Conservation (phyloP, 805 yeast genomes). For the Ogataea saltuana region DNA sequence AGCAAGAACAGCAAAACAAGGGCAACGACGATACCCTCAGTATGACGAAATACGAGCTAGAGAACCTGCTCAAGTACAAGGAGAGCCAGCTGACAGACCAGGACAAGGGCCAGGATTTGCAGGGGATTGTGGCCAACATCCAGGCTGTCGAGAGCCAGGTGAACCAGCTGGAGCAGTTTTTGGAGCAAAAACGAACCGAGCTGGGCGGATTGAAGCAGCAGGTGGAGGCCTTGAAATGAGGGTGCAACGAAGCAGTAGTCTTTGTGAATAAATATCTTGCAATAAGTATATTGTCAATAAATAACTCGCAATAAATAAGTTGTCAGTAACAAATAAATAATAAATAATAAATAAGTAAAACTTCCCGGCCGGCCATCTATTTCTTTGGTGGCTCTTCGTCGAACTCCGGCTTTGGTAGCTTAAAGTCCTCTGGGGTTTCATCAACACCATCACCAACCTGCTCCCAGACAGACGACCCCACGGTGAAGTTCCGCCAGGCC, state of each 20-base stretch:
- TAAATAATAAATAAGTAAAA: slow-evolving; percentile 24
- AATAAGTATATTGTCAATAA: slow-evolving; percentile 7
- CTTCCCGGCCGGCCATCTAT: slow-evolving; percentile 12
- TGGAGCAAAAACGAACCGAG: slow-evolving; percentile 61
- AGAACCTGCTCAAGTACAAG: slow-evolving; percentile 79
- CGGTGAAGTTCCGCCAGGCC: slow-evolving; percentile 88
- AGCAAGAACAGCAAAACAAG: slow-evolving; percentile 43
- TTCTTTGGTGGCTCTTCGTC: slow-evolving; percentile 42
- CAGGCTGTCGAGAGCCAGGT: slow-evolving; percentile 79
- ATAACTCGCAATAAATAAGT: slow-evolving; percentile 23
- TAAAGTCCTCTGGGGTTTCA: slow-evolving; percentile 76
- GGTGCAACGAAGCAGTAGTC: neutral
- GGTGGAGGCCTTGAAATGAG: slow-evolving; percentile 25
- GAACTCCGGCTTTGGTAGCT: slow-evolving; percentile 81
- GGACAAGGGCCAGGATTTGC: slow-evolving; percentile 40
- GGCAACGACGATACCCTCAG: slow-evolving; percentile 32
- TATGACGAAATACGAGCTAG: slow-evolving; percentile 61
- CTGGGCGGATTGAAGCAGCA: slow-evolving; percentile 49
- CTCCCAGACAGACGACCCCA: slow-evolving; percentile 89
- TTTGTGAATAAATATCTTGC: neutral
- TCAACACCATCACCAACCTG: slow-evolving; percentile 88
- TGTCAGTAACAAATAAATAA: slow-evolving; percentile 16
- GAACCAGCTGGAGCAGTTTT: slow-evolving; percentile 65
- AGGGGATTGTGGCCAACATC: slow-evolving; percentile 60
- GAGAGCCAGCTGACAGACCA: slow-evolving; percentile 53